Evolutionary conservation across 768 basidiomycete species (phyloP).

Genomic region (Lentinula detonsa): DNA sequence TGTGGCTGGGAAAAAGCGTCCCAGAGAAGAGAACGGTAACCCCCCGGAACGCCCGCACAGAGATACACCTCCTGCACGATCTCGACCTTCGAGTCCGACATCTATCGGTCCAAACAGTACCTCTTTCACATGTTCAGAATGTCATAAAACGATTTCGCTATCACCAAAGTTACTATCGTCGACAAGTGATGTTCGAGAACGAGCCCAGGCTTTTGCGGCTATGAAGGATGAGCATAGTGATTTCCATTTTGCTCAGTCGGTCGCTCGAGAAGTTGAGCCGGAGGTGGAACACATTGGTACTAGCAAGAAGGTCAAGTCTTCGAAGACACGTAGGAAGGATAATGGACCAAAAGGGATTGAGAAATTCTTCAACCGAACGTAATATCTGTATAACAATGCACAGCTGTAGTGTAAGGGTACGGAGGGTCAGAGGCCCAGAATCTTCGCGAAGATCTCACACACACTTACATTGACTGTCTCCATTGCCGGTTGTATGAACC

Average conservation of each 20-base stretch:
- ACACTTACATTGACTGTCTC: no score
- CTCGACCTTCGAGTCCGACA: neutral
- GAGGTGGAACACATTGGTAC: constrained; percentile 11
- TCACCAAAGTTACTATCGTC: constrained; percentile 15
- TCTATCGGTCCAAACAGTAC: constrained; percentile 3
- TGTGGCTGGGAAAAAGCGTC: constrained; percentile 26
- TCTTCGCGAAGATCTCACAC: neutral
- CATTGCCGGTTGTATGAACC: no score
- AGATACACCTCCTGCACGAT: neutral
- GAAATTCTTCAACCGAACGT: constrained; percentile 31
- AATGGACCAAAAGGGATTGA: constrained; percentile 27
- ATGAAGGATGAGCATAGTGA: constrained; percentile 75
- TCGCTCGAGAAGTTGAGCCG: constrained; percentile 41
- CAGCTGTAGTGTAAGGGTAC: neutral
- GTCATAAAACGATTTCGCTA: constrained; percentile 40
- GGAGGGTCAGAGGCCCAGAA: neutral
- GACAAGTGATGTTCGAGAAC: constrained; percentile 22
- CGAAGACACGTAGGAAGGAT: constrained; percentile 26
- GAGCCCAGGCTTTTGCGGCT: constrained; percentile 29
- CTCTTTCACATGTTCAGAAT: constrained; percentile 56
- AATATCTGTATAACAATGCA: neutral
- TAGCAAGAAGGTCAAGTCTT: constrained; percentile 9
- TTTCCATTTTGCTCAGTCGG: constrained; percentile 81
- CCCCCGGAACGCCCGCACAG: neutral
- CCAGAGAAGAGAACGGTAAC: constrained; percentile 21